A percentile compares a stretch with the other conserved stretches of the same genome.
Conservation (phyloP, 2,329 filamentous ascomycete species). For the Davidsoniella virescens region DNA sequence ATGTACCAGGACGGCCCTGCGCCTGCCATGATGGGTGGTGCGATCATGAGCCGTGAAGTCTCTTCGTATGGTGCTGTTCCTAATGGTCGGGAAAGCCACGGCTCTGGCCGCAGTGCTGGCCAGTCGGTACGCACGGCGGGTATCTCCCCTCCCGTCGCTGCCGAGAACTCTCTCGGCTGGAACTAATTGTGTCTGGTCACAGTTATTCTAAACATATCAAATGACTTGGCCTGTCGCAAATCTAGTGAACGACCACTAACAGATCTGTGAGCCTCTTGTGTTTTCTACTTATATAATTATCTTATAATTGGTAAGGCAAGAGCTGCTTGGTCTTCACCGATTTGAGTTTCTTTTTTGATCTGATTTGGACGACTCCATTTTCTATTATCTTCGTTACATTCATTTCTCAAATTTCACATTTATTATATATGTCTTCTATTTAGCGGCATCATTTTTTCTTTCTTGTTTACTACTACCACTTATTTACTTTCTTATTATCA, state of each 20-base stretch:
- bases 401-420: too few relatives aligned
- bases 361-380: too few relatives aligned
- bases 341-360: constrained; percentile 1
- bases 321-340: constrained; percentile 5
- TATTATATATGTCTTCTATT: too few relatives aligned
- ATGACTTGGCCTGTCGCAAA: not conserved
- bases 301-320: constrained; percentile 1
- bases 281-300: not conserved
- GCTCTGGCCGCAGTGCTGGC: constrained; percentile 44
- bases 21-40: constrained; percentile 52
- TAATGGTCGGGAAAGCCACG: constrained; percentile 41
- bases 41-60: constrained; percentile 40
- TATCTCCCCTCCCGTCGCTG: constrained; percentile 80
- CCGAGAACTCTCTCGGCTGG: constrained; percentile 91
- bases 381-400: too few relatives aligned
- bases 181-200: constrained; percentile 36
- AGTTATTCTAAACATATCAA: not conserved
- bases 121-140: constrained; percentile 41
- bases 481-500: too few relatives aligned
- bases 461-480: too few relatives aligned
- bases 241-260: too few relatives aligned
- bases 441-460: too few relatives aligned
- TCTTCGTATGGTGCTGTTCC: constrained; percentile 33
- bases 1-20: constrained; percentile 31
- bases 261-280: not conserved